A percentile compares a stretch with the other conserved stretches of the same genome.
phyloP scores from a whole-genome alignment of 2,329 filamentous ascomycete species.

The Tolypocladium endophyticum region DNA sequence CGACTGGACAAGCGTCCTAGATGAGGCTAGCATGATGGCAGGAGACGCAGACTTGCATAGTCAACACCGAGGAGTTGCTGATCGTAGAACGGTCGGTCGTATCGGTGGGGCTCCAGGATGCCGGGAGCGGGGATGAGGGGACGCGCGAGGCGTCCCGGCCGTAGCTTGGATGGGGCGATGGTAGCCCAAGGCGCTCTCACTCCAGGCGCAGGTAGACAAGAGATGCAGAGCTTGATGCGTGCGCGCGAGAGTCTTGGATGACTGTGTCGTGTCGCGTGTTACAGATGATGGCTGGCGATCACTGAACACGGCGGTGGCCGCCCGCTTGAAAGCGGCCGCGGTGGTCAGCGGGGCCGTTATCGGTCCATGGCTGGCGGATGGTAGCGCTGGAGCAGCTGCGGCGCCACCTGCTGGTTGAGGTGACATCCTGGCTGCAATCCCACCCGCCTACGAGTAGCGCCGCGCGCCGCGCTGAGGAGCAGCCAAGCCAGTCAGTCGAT shows the following conservation, averaged over 20 bases:
- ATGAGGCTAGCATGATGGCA: constrained; percentile 12
- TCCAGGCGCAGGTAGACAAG: not conserved
- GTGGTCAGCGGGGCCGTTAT: not conserved
- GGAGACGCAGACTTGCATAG: not conserved
- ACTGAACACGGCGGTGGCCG: not conserved
- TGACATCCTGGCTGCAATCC: not conserved
- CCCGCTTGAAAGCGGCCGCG: not conserved
- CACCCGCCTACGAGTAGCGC: too few species aligned
- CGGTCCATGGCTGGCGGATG: not conserved
- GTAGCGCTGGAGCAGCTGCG: not conserved
- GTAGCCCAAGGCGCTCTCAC: not conserved
- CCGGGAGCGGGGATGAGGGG: not conserved
- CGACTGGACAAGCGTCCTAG: constrained; percentile 28
- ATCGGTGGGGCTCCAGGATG: not conserved
- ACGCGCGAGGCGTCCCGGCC: not conserved
- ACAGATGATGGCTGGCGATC: not conserved
- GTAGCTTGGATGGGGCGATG: not conserved
- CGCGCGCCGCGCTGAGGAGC: not conserved
- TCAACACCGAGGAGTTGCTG: not conserved
- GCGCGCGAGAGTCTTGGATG: not conserved
- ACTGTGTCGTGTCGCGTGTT: not conserved
- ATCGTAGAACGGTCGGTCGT: not conserved
- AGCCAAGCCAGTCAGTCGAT: not conserved
- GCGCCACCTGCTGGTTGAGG: not conserved
- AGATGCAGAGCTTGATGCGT: not conserved